Percentiles rank a stretch among this genome's conserved stretches.
Evolutionary conservation across 2,329 filamentous ascomycete species (phyloP).

Genomic region (Fusarium bactridioides): DNA sequence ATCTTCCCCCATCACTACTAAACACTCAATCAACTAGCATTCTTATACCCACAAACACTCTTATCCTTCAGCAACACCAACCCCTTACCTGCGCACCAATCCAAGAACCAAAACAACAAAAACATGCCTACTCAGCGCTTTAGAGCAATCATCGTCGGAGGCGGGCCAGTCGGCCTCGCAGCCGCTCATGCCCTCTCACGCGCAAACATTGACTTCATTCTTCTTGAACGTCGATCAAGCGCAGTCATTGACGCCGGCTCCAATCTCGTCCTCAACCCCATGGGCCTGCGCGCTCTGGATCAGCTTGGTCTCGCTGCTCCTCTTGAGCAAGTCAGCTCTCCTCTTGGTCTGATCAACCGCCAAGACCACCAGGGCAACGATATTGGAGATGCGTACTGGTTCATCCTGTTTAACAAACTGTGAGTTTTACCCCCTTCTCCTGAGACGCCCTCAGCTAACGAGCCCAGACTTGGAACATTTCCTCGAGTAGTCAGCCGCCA

Average conservation of each 20-base stretch:
- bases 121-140: conserved; percentile 4
- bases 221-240: conserved; percentile 47
- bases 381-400: conserved; percentile 37
- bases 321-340: conserved; percentile 34
- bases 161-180: conserved; percentile 40
- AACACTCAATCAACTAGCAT: background rate
- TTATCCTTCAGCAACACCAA: background rate
- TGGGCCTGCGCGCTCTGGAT: conserved; percentile 42
- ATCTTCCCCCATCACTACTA: background rate
- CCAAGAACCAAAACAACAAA: background rate
- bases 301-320: conserved; percentile 45
- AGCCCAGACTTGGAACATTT: conserved; percentile 36
- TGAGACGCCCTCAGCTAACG: background rate
- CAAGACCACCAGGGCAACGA: conserved; percentile 41
- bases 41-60: background rate
- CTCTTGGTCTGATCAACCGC: conserved; percentile 30
- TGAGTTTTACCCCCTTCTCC: background rate
- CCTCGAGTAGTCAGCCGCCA: conserved; percentile 47
- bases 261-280: conserved; percentile 44
- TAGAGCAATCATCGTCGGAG: conserved; percentile 40
- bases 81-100: background rate
- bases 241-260: conserved; percentile 43
- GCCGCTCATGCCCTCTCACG: conserved; percentile 39
- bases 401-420: conserved; percentile 38
- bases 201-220: conserved; percentile 49